Conservation (phyloP, 78 protist genomes). For the Dictyostelium purpureum region DNA sequence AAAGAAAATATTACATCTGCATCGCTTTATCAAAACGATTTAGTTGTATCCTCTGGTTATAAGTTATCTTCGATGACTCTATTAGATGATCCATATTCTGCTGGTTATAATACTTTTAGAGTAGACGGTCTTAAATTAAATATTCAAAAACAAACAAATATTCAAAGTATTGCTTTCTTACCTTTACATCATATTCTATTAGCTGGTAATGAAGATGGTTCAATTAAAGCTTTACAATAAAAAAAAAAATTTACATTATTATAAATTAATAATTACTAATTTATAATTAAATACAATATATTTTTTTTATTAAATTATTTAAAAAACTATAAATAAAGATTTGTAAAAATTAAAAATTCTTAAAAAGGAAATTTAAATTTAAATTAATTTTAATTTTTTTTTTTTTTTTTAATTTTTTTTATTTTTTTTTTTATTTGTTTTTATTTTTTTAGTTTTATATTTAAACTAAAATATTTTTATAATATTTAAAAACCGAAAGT, state of each 20-base stretch:
- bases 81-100: conserved; percentile 6
- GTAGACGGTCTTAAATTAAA: conserved; percentile 61
- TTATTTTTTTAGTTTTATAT: no score
- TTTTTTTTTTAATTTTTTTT: no score
- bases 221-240: conserved; percentile 10
- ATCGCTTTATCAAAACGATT: conserved; percentile 27
- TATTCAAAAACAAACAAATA: conserved; percentile 50
- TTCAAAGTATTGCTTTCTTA: conserved; percentile 14
- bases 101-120: conserved; percentile 20
- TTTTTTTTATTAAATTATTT: no score
- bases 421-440: no score
- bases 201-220: conserved; percentile 65
- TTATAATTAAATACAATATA: no score
- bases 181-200: conserved; percentile 61
- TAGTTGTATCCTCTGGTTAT: conserved; percentile 25
- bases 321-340: no score
- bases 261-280: no score
- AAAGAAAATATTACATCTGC: conserved; percentile 22
- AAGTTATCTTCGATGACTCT: conserved; percentile 46
- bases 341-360: no score
- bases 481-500: no score
- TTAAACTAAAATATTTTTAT: no score
- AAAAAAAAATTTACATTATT: neutral
- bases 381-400: no score
- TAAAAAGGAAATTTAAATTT: no score